Evolutionary conservation across 331 rosid genomes (phyloP).

Genomic region (Malus hybrid): DNA sequence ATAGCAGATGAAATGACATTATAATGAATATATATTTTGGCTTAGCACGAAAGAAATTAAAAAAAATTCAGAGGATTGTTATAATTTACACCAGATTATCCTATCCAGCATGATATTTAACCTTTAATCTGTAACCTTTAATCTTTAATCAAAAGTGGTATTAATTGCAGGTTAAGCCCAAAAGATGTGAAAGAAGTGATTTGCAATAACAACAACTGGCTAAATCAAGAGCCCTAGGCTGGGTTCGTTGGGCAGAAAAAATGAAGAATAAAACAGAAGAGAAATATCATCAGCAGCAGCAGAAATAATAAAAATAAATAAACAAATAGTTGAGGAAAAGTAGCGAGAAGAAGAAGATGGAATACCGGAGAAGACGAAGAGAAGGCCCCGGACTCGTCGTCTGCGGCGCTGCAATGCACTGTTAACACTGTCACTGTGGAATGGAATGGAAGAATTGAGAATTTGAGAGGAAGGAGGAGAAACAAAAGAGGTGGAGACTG

Average conservation of each 20-base stretch:
- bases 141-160: neutral
- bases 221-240: neutral
- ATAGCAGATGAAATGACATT: neutral
- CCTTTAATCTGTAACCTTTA: no score
- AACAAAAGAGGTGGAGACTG: no score
- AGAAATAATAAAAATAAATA: no score
- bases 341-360: neutral
- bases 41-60: neutral
- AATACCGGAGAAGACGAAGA: neutral
- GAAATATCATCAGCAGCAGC: no score
- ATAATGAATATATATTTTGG: neutral
- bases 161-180: neutral
- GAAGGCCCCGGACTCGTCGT: neutral
- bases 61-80: neutral
- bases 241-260: neutral
- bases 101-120: neutral
- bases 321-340: neutral
- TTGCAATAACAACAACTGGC: neutral
- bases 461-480: neutral
- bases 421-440: neutral
- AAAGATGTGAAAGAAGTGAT: neutral
- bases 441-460: neutral
- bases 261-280: neutral
- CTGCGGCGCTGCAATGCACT: neutral
- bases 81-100: neutral